These are phyloP conservation scores for Gossypioides kirkii DNA, from an alignment of 345 rosid genomes.

Conservation along the genomic window DNA sequence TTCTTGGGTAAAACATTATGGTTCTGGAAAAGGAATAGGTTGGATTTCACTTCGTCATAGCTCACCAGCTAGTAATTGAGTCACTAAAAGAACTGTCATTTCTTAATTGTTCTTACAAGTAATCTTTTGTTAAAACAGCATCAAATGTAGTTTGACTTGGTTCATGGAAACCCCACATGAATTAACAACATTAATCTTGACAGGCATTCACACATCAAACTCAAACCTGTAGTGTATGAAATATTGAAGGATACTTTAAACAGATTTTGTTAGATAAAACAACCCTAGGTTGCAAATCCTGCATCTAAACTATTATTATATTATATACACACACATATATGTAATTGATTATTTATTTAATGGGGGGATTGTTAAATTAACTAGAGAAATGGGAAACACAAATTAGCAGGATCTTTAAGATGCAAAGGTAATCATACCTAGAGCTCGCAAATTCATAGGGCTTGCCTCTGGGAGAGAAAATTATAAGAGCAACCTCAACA, in stretches of 20 bases:
- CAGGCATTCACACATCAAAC: background rate
- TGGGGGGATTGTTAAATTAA: too few species aligned
- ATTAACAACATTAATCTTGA: background rate
- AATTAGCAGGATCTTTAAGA: background rate
- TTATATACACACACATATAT: background rate
- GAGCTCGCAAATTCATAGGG: constrained; percentile 40
- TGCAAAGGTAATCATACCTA: background rate
- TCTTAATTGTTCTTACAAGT: background rate
- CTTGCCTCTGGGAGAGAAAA: constrained; percentile 43
- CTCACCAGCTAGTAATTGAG: background rate
- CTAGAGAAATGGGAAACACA: background rate
- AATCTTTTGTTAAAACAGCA: background rate
- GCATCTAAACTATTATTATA: background rate
- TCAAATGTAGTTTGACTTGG: background rate
- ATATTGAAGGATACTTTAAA: background rate
- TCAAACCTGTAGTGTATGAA: background rate
- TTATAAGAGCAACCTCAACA: constrained; percentile 28
- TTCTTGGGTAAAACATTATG: too few species aligned
- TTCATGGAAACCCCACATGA: background rate
- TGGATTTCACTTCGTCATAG: background rate
- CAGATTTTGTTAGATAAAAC: background rate
- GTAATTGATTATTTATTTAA: background rate
- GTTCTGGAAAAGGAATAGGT: background rate
- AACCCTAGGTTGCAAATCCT: background rate
- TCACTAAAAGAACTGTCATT: background rate